phyloP scores from a whole-genome alignment of 768 basidiomycete species.

The Thelephora ganbajun region DNA sequence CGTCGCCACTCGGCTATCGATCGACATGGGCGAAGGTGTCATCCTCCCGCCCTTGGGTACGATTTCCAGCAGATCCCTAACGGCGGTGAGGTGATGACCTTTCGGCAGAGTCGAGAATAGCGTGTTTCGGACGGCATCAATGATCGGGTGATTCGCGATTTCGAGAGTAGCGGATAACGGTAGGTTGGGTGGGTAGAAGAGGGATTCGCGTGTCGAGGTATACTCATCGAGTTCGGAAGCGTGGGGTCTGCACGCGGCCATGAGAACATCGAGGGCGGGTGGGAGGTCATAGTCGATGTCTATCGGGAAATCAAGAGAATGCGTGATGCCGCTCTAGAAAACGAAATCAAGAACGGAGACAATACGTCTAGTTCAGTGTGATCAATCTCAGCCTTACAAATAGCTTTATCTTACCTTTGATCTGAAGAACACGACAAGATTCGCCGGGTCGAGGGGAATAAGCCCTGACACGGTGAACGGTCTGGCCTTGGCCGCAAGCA shows the following conservation, averaged over 20 bases:
- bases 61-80: conserved; percentile 60
- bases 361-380: not conserved
- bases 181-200: conserved; percentile 60
- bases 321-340: conserved; percentile 56
- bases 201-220: conserved; percentile 32
- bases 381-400: not conserved
- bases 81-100: conserved; percentile 56
- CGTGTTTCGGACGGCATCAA: conserved; percentile 57
- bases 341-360: conserved; percentile 1
- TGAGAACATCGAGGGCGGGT: conserved; percentile 65
- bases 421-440: conserved; percentile 63
- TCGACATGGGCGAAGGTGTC: conserved; percentile 38
- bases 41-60: conserved; percentile 46
- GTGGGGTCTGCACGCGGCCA: conserved; percentile 59
- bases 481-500: conserved; percentile 44
- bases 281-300: conserved; percentile 60
- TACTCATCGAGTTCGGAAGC: conserved; percentile 37
- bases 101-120: conserved; percentile 59
- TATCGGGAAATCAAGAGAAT: conserved; percentile 73
- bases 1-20: conserved; percentile 61
- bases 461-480: conserved; percentile 56
- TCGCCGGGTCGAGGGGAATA: conserved; percentile 55
- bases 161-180: conserved; percentile 68
- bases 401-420: conserved; percentile 40
- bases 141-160: conserved; percentile 68